Percentiles rank a stretch among this genome's conserved stretches.
phyloP scores from a whole-genome alignment of 1,284 basidiomycete species.

The Hypsizygus ulmarius region DNA sequence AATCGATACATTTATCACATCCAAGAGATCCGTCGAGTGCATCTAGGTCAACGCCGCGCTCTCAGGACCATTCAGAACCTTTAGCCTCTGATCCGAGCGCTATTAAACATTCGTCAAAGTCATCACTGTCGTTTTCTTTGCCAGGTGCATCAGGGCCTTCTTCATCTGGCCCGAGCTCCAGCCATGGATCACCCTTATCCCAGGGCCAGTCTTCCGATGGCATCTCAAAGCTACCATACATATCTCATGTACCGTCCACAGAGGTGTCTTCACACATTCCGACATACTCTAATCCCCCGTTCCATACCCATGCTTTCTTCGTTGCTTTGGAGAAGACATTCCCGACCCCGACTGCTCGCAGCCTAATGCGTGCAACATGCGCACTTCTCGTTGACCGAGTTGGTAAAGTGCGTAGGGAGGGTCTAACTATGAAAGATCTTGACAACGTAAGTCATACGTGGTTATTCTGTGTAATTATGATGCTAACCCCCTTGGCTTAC shows the following conservation, averaged over 20 bases:
- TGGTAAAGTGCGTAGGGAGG: constrained; percentile 70
- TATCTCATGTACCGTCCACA: constrained; percentile 19
- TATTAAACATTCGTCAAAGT: no score
- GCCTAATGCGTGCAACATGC: constrained; percentile 86
- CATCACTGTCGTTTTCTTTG: constrained; percentile 9
- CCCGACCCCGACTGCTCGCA: constrained; percentile 64
- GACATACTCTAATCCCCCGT: constrained; percentile 49
- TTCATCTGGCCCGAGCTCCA: constrained; percentile 11
- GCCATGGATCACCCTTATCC: constrained; percentile 11
- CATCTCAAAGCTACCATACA: constrained; percentile 8
- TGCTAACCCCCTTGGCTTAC: background rate
- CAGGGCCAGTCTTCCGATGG: constrained; percentile 13
- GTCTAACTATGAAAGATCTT: constrained; percentile 80
- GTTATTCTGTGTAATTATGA: background rate
- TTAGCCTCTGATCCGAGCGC: no score
- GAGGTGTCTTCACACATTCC: constrained; percentile 22
- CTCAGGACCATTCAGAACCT: constrained; percentile 1
- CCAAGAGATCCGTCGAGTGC: constrained; percentile 25
- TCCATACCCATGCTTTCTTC: constrained; percentile 67
- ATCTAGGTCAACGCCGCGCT: constrained; percentile 1
- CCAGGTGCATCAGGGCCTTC: constrained; percentile 13
- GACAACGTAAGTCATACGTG: constrained; percentile 72
- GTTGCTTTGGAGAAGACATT: constrained; percentile 66
- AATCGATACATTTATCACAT: constrained; percentile 27
- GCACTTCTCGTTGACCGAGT: constrained; percentile 77